Conservation (phyloP, 805 yeast species). For the Saccharomycopsis synnaedendra region DNA sequence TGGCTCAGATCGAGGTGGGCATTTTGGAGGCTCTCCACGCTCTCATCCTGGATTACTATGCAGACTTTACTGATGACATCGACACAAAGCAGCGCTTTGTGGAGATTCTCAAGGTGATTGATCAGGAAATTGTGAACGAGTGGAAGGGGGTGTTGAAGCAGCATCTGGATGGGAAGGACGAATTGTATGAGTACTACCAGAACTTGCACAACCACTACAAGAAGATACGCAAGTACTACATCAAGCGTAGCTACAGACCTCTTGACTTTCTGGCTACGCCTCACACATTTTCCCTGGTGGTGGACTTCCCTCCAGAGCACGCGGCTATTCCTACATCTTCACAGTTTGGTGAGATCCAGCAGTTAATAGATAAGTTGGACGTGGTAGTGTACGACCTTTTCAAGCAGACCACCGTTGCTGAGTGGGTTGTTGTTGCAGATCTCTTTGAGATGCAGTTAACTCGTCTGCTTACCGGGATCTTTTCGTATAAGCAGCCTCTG, state of each 20-base stretch:
- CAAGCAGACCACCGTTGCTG: conserved; percentile 45
- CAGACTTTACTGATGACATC: conserved; percentile 63
- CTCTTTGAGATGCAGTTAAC: conserved; percentile 59
- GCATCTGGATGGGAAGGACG: conserved; percentile 19
- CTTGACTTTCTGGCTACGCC: conserved; percentile 27
- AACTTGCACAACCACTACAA: conserved; percentile 38
- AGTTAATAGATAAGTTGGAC: conserved; percentile 56
- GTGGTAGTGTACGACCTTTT: conserved; percentile 46
- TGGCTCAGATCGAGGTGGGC: conserved; percentile 73
- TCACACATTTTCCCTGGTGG: conserved; percentile 31
- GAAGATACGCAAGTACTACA: conserved; percentile 55
- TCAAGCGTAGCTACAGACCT: conserved; percentile 63
- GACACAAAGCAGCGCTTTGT: conserved; percentile 47
- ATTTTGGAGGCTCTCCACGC: conserved; percentile 65
- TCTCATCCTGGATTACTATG: conserved; percentile 60
- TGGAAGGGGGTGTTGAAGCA: conserved; percentile 33
- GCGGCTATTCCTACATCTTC: conserved; percentile 27
- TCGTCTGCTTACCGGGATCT: conserved; percentile 43
- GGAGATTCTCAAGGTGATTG: conserved; percentile 54
- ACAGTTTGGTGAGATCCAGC: conserved; percentile 35
- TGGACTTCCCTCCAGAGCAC: conserved; percentile 36
- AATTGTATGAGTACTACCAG: conserved; percentile 21
- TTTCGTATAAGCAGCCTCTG: conserved; percentile 34
- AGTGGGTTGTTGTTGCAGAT: conserved; percentile 74
- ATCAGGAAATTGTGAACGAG: conserved; percentile 45